phyloP scores from a whole-genome alignment of 164 flowering plant genomes.

The Stephania yunnanensis region DNA sequence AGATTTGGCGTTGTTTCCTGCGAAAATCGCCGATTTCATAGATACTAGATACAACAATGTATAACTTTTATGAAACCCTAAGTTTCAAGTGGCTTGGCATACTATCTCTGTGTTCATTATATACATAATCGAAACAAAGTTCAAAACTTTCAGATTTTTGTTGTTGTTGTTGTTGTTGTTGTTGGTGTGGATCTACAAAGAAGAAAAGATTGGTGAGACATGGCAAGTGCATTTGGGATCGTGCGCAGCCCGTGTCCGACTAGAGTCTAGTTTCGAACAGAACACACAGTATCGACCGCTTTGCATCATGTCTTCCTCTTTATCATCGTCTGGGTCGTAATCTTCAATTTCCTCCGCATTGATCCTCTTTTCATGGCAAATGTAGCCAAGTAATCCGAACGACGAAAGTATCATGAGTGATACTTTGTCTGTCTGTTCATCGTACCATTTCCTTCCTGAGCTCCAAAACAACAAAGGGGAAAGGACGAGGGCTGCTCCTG shows the following conservation, averaged over 20 bases:
- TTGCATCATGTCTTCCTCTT: conserved; percentile 13
- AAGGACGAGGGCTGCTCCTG: conserved; percentile 34
- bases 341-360: background rate
- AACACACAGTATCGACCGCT: conserved; percentile 47
- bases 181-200: conserved; percentile 2
- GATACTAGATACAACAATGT: background rate
- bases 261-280: conserved; percentile 55
- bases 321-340: conserved; percentile 3
- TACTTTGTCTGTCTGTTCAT: conserved; percentile 22
- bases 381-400: conserved; percentile 20
- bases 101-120: conserved; percentile 4
- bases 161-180: no score
- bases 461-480: conserved; percentile 35
- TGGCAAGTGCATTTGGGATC: conserved; percentile 52
- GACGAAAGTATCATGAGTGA: conserved; percentile 24
- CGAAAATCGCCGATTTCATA: no score
- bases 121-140: conserved; percentile 4
- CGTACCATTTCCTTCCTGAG: conserved; percentile 34
- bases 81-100: background rate
- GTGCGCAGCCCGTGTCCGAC: conserved; percentile 37
- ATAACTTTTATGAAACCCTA: background rate
- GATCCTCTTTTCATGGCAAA: conserved; percentile 10
- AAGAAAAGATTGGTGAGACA: conserved; percentile 21
- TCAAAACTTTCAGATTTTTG: background rate
- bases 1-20: background rate